Evolutionary conservation across 768 basidiomycete species (phyloP).

Genomic region (Mrakia gelida): DNA sequence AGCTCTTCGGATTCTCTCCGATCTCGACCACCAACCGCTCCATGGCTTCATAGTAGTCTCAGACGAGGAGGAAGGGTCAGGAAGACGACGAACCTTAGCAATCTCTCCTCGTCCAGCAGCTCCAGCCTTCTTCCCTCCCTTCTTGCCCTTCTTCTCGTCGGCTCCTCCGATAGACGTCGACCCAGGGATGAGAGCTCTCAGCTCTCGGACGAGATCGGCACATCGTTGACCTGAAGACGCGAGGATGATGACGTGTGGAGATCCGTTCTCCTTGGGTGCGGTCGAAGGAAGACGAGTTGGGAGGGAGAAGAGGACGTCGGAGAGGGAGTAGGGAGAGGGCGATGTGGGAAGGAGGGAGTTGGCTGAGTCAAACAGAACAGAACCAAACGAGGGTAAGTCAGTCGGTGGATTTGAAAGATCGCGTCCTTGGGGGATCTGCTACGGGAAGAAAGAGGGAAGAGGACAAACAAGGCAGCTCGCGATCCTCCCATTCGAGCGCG

Average conservation of each 20-base stretch:
- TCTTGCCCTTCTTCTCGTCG: constrained; percentile 16
- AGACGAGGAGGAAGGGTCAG: no score
- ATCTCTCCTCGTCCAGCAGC: constrained; percentile 27
- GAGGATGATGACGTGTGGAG: constrained; percentile 28
- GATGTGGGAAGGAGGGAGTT: not conserved
- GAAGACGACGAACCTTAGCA: constrained; percentile 19
- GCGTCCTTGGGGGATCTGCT: not conserved
- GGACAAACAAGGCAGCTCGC: constrained; percentile 26
- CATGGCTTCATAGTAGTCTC: no score
- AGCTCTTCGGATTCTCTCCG: not conserved
- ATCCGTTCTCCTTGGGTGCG: constrained; percentile 13
- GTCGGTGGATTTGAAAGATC: not conserved
- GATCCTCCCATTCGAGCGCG: constrained; percentile 31
- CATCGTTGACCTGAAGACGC: constrained; percentile 30
- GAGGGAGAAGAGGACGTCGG: constrained; percentile 19
- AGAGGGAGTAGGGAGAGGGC: not conserved
- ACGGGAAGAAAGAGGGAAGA: not conserved
- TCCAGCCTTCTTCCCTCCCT: constrained; percentile 16
- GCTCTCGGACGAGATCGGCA: constrained; percentile 32
- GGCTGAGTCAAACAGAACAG: not conserved
- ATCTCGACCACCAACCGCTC: not conserved
- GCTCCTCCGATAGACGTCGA: not conserved
- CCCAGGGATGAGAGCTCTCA: constrained; percentile 19
- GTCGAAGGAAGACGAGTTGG: constrained; percentile 4
- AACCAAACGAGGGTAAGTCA: no score